Evolutionary conservation across 2,329 filamentous ascomycete genomes (phyloP), one percentile per base, ranked within the genome.

Genomic region (Ophiostoma fasciatum): DNA sequence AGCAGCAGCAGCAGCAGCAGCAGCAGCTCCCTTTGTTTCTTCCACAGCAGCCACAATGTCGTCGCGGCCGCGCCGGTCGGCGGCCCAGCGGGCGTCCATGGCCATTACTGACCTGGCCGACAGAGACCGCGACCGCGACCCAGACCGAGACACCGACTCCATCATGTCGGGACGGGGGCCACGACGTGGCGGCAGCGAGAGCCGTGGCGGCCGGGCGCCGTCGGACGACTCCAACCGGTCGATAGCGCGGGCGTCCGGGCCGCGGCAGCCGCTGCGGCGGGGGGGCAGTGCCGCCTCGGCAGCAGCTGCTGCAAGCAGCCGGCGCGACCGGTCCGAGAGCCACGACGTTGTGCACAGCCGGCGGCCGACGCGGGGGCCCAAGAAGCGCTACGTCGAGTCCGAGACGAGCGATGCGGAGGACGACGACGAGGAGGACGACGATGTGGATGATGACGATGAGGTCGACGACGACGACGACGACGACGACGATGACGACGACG

Each of bases 301-400:
- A 15, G 43, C 47, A 12, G 42, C n/a, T n/a, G n/a, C n/a, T n/a
- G n/a, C n/a, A n/a, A n/a, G 46, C 9, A 48, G 42, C 39, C 48
- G 51, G 33, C 50, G 54, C 26, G 57, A 60, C 17, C 49, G 50
- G 30, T 64, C 64, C 35, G 55, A 55, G 18, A 60, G 59, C 18
- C 60, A 61, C 21, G 61, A 67, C 45, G 64, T 68, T 33, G 50
- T 67, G 14, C 55, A 60, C 19, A 62, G 64, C 26, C 68, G 66
- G 46, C 60, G 69, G 33, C 45, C 49, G 6, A 70, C 66, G 39
- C 62, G 68, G 8, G 66, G 64, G 6, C 61, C 60, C 14, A 70
- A 71, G 54, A 74, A 73, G 55, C 73, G 63, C 45, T 74, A 74
- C 37, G 65, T 75, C 18, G 69, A 73, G 42, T 69, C 65, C 26